These are phyloP conservation scores for Calocera viscosa DNA, from an alignment of 768 basidiomycete species.

Conservation along the genomic window DNA sequence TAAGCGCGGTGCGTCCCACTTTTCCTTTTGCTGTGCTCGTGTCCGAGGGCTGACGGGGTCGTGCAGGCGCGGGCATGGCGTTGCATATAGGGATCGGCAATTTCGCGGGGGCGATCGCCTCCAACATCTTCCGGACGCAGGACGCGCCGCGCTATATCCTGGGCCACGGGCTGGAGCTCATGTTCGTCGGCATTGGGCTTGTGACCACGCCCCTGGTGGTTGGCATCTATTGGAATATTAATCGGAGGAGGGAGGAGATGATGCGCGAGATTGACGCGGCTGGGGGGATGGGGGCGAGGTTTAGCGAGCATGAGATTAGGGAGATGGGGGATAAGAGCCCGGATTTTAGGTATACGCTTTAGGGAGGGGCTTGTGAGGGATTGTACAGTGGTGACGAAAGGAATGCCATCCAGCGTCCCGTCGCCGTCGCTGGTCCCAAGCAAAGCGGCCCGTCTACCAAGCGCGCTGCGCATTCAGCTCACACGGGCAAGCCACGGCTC, in stretches of 20 bases:
- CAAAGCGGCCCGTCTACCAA: no score
- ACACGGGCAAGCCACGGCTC: no score
- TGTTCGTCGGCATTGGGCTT: slow-evolving; percentile 57
- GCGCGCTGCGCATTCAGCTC: no score
- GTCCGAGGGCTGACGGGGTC: no score
- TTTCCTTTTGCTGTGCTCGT: no score
- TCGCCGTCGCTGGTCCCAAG: no score
- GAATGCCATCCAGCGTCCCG: no score
- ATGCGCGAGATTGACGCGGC: slow-evolving; percentile 15
- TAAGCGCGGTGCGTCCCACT: slow-evolving; percentile 38
- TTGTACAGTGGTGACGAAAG: no score
- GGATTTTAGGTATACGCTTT: slow-evolving; percentile 47
- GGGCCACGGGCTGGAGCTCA: slow-evolving; percentile 52
- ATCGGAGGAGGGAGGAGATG: slow-evolving; percentile 36
- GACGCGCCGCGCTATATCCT: slow-evolving; percentile 50
- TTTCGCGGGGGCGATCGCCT: slow-evolving; percentile 50
- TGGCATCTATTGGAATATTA: slow-evolving; percentile 43
- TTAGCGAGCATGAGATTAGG: slow-evolving; percentile 23
- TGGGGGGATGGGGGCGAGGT: slow-evolving; percentile 8
- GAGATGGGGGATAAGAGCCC: slow-evolving; percentile 49
- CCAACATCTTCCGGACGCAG: slow-evolving; percentile 46
- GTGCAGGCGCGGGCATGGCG: slow-evolving; percentile 43
- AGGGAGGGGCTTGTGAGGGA: no score
- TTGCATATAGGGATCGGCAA: slow-evolving; percentile 58
- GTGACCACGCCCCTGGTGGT: slow-evolving; percentile 39